Conservation (phyloP, 257 asterid genomes). For the Anisodus tanguticus region DNA sequence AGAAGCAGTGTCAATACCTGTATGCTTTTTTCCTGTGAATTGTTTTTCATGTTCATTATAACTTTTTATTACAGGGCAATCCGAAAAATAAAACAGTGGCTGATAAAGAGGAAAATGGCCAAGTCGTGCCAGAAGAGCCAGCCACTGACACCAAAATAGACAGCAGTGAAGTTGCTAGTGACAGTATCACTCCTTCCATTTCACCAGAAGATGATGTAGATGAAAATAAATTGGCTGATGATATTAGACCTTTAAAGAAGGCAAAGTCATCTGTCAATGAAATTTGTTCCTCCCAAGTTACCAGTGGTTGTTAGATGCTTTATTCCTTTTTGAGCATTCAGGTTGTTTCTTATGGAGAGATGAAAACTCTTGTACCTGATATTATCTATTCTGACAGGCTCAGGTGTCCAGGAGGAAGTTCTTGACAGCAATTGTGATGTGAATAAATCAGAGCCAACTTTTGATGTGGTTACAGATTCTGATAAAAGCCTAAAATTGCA, state of each 20-base stretch:
- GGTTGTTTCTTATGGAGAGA: conserved; percentile 1
- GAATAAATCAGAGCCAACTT: conserved; percentile 36
- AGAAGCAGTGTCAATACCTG: conserved; percentile 12
- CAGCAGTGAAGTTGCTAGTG: conserved; percentile 38
- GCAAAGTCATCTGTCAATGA: conserved; percentile 62
- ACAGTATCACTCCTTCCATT: conserved; percentile 40
- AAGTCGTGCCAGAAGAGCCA: conserved; percentile 43
- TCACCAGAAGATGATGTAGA: conserved; percentile 46
- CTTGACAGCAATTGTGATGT: conserved; percentile 36
- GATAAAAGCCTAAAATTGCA: conserved; percentile 83
- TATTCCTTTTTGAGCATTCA: conserved; percentile 22
- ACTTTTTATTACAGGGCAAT: conserved; percentile 44
- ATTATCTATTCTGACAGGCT: conserved; percentile 46
- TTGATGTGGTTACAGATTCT: conserved; percentile 46
- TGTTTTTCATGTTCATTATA: conserved; percentile 12
- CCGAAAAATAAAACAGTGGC: conserved; percentile 48
- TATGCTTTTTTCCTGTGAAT: background rate
- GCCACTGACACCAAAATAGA: conserved; percentile 46
- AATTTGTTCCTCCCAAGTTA: conserved; percentile 39
- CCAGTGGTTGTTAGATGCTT: conserved; percentile 49
- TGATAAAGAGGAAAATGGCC: conserved; percentile 49
- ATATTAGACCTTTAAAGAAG: conserved; percentile 72
- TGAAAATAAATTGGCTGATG: conserved; percentile 46
- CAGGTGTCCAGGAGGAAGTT: conserved; percentile 38
- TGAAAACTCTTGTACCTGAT: conserved; percentile 21